Conservation (phyloP, 768 basidiomycete genomes). For the Boletus sensibilis region DNA sequence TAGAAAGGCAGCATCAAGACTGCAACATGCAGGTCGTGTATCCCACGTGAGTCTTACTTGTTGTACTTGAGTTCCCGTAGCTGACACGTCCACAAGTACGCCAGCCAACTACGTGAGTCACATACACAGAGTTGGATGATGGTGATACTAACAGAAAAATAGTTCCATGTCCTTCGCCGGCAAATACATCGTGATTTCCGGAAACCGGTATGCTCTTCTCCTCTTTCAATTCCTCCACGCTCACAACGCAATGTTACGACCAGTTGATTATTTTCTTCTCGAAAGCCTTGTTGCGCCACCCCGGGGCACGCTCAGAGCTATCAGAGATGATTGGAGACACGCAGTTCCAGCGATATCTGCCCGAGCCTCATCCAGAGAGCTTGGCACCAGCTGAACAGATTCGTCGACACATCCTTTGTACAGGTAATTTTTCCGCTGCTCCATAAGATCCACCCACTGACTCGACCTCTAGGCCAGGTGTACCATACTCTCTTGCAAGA, state of each 20-base stretch:
- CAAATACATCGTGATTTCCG: slow-evolving; percentile 98
- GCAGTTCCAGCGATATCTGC: slow-evolving; percentile 90
- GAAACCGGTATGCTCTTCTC: slow-evolving; percentile 70
- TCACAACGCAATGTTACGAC: not conserved
- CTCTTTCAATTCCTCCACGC: not conserved
- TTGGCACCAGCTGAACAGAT: slow-evolving; percentile 83
- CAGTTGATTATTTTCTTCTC: slow-evolving; percentile 96
- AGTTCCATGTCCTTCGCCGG: slow-evolving; percentile 96
- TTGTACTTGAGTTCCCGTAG: not conserved
- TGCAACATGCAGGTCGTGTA: slow-evolving; percentile 99
- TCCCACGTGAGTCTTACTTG: slow-evolving; percentile 65
- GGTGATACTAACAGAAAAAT: slow-evolving; percentile 13
- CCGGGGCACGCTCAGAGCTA: slow-evolving; percentile 82
- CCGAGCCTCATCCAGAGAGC: slow-evolving; percentile 71
- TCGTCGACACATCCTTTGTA: slow-evolving; percentile 88
- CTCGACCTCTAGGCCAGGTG: slow-evolving; percentile 68
- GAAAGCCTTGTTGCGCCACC: slow-evolving; percentile 92
- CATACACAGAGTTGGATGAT: not conserved
- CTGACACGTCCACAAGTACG: slow-evolving; percentile 50
- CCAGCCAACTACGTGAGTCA: slow-evolving; percentile 83
- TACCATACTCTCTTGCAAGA: slow-evolving; percentile 89
- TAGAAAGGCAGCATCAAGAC: slow-evolving; percentile 96
- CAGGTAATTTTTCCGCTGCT: slow-evolving; percentile 42
- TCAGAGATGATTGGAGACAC: slow-evolving; percentile 89
- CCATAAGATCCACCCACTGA: not conserved